Base-by-base conservation (phyloP, 1,139 yeast genomes). In the Pichia sp. region DNA sequence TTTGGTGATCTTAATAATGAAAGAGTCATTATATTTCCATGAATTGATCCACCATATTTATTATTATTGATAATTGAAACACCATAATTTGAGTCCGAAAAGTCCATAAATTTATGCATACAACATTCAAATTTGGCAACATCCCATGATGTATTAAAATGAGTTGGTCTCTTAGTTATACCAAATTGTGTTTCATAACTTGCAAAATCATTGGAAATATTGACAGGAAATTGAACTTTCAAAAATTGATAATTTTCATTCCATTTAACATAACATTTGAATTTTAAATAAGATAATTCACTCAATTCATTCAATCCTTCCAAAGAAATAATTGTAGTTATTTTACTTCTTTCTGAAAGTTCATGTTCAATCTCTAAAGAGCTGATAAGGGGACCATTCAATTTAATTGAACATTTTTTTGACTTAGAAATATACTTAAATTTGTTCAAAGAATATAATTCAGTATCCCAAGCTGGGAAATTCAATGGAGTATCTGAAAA, bases 381-480 rank as follows among this genome's bases (percentile, higher is more conserved):
- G 1, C 83, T 74, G 45, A 79, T 72, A 35, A 81, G 63, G 18
- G 80, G 75, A 26, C 81, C 79, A 31, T 69, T 63, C 40, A 70
- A 71, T 31, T 72, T 64, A 23, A 84, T 67, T 20, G 71, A 66
- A 18, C 79, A 72, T 33, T 62, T 60, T 2, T 41, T 48, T 1
- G 62, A 74, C 58, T 66, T 66, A n/a, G 66, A 63, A 37, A 77
- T 55, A 49, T 79, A 77, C 43, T 68, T 67, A 56, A 73, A 77
- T 50, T 81, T 84, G 51, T 80, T 83, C 49, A 84, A 71, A 0
- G 95, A 82, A 59, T 76, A 91, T 46, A 88, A 70, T 58, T 91
- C 98, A 0, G 97, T 89, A 59, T 91, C 97, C 97, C 98, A 91
- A 2, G 97, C 97, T 38, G 89, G 96, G 77, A 80, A 89, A 44